Conservation (phyloP, 108 stramenopile species). For the Cyclotella choctawhatcheeana region DNA sequence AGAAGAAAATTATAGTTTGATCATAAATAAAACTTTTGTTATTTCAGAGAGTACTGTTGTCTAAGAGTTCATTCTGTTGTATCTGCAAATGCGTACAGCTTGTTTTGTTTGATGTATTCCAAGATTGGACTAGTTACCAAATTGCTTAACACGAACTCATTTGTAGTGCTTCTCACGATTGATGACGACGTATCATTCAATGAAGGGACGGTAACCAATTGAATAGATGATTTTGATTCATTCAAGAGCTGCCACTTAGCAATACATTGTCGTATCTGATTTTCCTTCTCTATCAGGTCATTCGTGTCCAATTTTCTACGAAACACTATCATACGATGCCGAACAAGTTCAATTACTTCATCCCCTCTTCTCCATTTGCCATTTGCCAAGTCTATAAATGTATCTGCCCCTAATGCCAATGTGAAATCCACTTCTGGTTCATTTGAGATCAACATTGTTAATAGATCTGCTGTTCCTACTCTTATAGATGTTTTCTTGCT, state of each 20-base stretch:
- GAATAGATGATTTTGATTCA: constrained; percentile 24
- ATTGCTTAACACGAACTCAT: constrained; percentile 37
- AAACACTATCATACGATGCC: constrained; percentile 77
- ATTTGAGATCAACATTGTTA: constrained; percentile 64
- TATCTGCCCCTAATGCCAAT: constrained; percentile 83
- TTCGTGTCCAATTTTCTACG: constrained; percentile 34
- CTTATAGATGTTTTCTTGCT: constrained; percentile 27
- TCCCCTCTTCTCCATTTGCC: constrained; percentile 80
- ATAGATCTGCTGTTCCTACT: constrained; percentile 81
- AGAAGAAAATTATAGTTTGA: constrained; percentile 52
- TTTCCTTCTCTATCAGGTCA: constrained; percentile 19
- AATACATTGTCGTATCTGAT: constrained; percentile 10
- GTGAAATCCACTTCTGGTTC: constrained; percentile 61
- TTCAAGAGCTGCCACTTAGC: constrained; percentile 33
- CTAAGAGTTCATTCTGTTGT: background rate
- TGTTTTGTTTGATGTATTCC: constrained; percentile 63
- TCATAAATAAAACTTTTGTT: background rate
- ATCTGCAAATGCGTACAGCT: constrained; percentile 67
- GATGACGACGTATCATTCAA: constrained; percentile 68
- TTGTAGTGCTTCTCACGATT: constrained; percentile 43
- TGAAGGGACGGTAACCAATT: constrained; percentile 51
- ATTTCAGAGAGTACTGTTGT: no score
- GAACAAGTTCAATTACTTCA: constrained; percentile 66
- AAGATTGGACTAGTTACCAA: constrained; percentile 54
- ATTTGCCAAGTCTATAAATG: constrained; percentile 77